Evolutionary conservation across 768 basidiomycete genomes (phyloP).

Genomic region (Omphalotus guepiniiformis): DNA sequence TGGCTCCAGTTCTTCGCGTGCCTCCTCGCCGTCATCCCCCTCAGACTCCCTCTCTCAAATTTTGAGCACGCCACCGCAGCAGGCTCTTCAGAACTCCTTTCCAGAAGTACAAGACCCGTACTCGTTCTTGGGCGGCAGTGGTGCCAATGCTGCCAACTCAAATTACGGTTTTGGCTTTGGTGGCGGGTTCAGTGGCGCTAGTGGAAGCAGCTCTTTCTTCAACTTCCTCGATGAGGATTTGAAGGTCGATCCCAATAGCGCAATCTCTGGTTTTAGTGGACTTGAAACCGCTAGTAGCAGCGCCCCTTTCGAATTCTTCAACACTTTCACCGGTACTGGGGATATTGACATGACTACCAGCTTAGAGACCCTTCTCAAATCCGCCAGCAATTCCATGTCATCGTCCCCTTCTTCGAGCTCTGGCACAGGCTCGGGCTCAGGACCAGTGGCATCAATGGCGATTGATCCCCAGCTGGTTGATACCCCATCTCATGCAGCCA

Average conservation of each 20-base stretch:
- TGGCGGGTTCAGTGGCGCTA: conserved; percentile 2
- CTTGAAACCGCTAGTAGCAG: conserved; percentile 23
- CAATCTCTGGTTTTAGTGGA: conserved; percentile 14
- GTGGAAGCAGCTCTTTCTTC: conserved; percentile 32
- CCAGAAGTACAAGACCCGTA: conserved; percentile 31
- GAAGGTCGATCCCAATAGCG: conserved; percentile 32
- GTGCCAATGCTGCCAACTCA: background rate
- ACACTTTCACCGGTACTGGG: conserved; percentile 11
- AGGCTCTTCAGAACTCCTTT: conserved; percentile 27
- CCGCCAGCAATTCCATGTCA: conserved; percentile 11
- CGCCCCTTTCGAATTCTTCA: conserved; percentile 4
- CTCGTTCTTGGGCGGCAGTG: conserved; percentile 4
- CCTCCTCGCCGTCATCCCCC: conserved; percentile 33
- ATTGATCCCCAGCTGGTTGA: conserved; percentile 71
- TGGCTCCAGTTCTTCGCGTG: conserved; percentile 31
- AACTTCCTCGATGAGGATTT: conserved; percentile 45
- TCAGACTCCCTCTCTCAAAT: conserved; percentile 34
- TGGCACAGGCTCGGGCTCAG: conserved; percentile 12
- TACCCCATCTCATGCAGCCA: conserved; percentile 4
- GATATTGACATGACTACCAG: conserved; percentile 24
- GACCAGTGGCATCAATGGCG: conserved; percentile 31
- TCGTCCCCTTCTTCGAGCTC: conserved; percentile 18
- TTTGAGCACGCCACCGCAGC: conserved; percentile 46
- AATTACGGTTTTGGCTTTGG: conserved; percentile 2
- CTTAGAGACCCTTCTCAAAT: conserved; percentile 11